Evolutionary conservation across 139 green algal genomes (phyloP).

Genomic region (Asterochloris erici): DNA sequence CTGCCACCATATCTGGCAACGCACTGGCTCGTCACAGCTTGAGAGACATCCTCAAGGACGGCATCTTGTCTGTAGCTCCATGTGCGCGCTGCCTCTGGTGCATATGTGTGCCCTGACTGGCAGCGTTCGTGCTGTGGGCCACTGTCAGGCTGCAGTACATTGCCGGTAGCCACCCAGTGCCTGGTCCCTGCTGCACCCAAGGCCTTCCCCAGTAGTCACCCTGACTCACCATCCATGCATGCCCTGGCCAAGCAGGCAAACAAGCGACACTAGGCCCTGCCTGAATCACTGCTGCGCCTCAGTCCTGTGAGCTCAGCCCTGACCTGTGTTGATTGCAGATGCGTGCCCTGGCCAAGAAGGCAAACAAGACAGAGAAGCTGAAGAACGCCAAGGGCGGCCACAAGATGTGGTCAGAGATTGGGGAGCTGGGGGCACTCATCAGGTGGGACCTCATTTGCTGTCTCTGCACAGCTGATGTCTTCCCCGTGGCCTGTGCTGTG

Average conservation of each 20-base stretch:
- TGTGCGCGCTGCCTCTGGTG: neutral
- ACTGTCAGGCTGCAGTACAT: neutral
- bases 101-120: neutral
- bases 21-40: neutral
- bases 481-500: too few relatives aligned
- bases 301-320: neutral
- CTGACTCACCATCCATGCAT: neutral
- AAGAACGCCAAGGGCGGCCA: slow-evolving; percentile 82
- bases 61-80: neutral
- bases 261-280: neutral
- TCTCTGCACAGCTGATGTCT: too few relatives aligned
- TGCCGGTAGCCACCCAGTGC: neutral
- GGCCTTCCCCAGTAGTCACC: too few relatives aligned
- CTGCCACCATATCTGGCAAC: neutral
- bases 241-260: neutral
- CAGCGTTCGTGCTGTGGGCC: neutral
- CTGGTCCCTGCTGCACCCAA: too few relatives aligned
- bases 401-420: slow-evolving; percentile 70
- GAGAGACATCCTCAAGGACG: neutral
- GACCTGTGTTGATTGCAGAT: slow-evolving; percentile 12
- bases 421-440: slow-evolving; percentile 62
- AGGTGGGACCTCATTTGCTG: slow-evolving; percentile 21
- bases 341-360: slow-evolving; percentile 60
- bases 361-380: slow-evolving; percentile 75
- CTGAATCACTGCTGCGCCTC: neutral